Percentiles rank a stretch among this genome's conserved stretches.
phyloP scores from a whole-genome alignment of 495 filamentous ascomycete genomes.

The Hypoxylon perforatum region DNA sequence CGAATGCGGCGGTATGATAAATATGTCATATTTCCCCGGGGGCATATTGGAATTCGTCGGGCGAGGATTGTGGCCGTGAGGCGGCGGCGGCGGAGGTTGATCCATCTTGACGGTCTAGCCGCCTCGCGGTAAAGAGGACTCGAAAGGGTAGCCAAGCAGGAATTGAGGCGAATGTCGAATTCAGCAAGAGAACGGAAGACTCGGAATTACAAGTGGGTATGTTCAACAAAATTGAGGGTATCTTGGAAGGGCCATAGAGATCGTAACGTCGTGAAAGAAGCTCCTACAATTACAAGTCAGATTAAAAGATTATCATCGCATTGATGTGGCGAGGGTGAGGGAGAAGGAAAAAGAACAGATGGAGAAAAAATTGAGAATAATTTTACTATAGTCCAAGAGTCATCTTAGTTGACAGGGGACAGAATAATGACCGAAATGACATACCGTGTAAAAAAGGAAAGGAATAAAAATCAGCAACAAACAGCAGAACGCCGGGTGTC shows the following conservation, averaged over 20 bases:
- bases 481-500: constrained; percentile 28
- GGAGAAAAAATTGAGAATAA: neutral
- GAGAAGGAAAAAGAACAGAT: neutral
- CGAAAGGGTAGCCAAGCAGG: constrained; percentile 14
- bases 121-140: constrained; percentile 16
- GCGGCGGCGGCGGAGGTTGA: constrained; percentile 51
- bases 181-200: constrained; percentile 33
- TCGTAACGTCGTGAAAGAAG: constrained; percentile 45
- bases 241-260: constrained; percentile 52
- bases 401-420: constrained; percentile 23
- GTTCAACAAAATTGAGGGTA: constrained; percentile 41
- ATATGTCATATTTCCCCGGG: constrained; percentile 92
- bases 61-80: constrained; percentile 73
- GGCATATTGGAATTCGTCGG: constrained; percentile 65
- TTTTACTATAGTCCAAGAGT: constrained; percentile 5
- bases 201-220: constrained; percentile 36
- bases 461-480: constrained; percentile 22
- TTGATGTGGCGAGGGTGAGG: neutral
- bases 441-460: constrained; percentile 20
- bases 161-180: constrained; percentile 19
- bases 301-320: constrained; percentile 13
- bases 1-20: constrained; percentile 94
- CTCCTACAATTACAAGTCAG: constrained; percentile 16
- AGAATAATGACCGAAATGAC: constrained; percentile 29
- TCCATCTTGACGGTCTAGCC: constrained; percentile 33